These are phyloP conservation scores for Fonsecaea erecta DNA, from an alignment of 2,329 filamentous ascomycete genomes.

Conservation along the genomic window DNA sequence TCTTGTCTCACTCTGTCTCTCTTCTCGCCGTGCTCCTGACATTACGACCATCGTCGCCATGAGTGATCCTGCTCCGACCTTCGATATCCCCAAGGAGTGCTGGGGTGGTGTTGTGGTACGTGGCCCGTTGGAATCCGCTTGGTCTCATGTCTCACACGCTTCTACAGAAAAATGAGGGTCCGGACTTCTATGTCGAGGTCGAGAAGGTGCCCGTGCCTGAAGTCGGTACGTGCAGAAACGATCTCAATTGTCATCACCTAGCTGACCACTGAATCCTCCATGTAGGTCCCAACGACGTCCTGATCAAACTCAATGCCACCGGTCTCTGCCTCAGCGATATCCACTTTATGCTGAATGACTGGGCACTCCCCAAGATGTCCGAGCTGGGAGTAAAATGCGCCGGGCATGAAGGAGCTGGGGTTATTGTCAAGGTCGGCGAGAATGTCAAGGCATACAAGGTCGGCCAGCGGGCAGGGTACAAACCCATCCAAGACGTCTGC, in stretches of 20 bases:
- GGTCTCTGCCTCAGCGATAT: constrained; percentile 64
- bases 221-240: constrained; percentile 28
- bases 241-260: not conserved
- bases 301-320: constrained; percentile 62
- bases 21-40: not conserved
- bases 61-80: constrained; percentile 32
- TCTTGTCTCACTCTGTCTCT: not conserved
- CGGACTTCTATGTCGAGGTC: constrained; percentile 37
- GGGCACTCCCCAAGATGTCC: constrained; percentile 55
- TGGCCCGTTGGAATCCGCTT: not conserved
- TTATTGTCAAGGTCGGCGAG: constrained; percentile 61
- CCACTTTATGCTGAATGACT: constrained; percentile 62
- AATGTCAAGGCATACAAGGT: constrained; percentile 59
- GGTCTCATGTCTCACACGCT: not conserved
- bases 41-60: constrained; percentile 11
- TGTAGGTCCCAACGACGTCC: constrained; percentile 58
- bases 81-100: constrained; percentile 38
- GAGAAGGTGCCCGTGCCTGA: constrained; percentile 38
- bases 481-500: constrained; percentile 59
- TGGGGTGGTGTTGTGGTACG: constrained; percentile 34
- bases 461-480: constrained; percentile 59
- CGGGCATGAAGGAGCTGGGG: constrained; percentile 63
- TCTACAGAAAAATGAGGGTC: constrained; percentile 36
- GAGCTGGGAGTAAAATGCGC: constrained; percentile 52
- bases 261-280: not conserved